Conservation (phyloP, 805 yeast species). For the Torulaspora indica region DNA sequence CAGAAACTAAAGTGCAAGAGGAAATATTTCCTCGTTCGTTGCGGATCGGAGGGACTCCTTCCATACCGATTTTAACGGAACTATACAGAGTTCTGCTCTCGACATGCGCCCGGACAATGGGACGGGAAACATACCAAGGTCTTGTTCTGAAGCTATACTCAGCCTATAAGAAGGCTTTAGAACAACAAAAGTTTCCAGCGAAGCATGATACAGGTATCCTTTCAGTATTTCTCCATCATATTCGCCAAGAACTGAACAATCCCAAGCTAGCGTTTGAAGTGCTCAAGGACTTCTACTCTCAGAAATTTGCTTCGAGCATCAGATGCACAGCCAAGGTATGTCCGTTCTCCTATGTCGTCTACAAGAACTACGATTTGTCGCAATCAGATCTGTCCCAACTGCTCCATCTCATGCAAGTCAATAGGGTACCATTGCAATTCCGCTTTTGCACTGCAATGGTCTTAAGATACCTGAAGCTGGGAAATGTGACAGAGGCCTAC, state of each 20-base stretch:
- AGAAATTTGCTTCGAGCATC: constrained; percentile 9
- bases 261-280: constrained; percentile 23
- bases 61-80: constrained; percentile 22
- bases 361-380: constrained; percentile 19
- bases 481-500: constrained; percentile 23
- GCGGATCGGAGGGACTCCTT: constrained; percentile 11
- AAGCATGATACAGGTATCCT: constrained; percentile 25
- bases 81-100: constrained; percentile 24
- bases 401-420: constrained; percentile 24
- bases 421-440: constrained; percentile 23
- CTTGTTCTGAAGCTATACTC: constrained; percentile 20
- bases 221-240: constrained; percentile 18
- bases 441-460: constrained; percentile 29
- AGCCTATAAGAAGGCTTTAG: constrained; percentile 14
- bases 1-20: constrained; percentile 10
- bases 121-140: constrained; percentile 14
- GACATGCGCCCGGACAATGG: constrained; percentile 12
- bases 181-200: constrained; percentile 5
- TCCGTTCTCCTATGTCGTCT: constrained; percentile 29
- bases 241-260: constrained; percentile 21
- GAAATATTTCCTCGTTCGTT: constrained; percentile 14
- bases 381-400: constrained; percentile 19
- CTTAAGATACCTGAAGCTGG: constrained; percentile 15
- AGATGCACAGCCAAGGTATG: constrained; percentile 13
- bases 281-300: constrained; percentile 23